Evolutionary conservation across 2,329 filamentous ascomycete genomes (phyloP).

Genomic region (Colletotrichum aenigma): DNA sequence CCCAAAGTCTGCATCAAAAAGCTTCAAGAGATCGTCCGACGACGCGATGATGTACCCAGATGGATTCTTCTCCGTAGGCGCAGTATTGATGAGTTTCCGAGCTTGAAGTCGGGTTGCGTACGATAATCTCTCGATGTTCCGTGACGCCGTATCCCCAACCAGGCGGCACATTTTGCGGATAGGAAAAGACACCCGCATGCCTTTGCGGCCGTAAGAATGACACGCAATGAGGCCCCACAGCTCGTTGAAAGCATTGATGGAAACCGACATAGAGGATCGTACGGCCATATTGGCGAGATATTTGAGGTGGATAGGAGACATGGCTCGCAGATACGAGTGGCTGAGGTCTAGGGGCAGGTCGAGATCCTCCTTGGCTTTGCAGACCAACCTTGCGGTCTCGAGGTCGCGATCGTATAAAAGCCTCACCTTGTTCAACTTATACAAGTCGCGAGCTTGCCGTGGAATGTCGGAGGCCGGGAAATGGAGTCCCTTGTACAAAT

Average conservation of each 20-base stretch:
- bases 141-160: constrained; percentile 82
- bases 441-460: constrained; percentile 84
- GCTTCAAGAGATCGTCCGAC: constrained; percentile 80
- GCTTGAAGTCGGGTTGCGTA: constrained; percentile 86
- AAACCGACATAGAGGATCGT: constrained; percentile 93
- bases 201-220: constrained; percentile 76
- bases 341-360: constrained; percentile 81
- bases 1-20: constrained; percentile 89
- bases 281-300: constrained; percentile 90
- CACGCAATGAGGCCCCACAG: constrained; percentile 90
- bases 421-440: constrained; percentile 88
- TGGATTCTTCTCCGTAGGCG: constrained; percentile 79
- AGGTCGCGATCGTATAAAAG: constrained; percentile 86
- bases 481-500: constrained; percentile 85
- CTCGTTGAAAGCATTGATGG: constrained; percentile 83
- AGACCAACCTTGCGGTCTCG: constrained; percentile 80
- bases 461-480: constrained; percentile 90
- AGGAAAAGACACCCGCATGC: constrained; percentile 91
- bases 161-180: constrained; percentile 92
- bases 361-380: constrained; percentile 74
- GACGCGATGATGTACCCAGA: constrained; percentile 91
- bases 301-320: constrained; percentile 89
- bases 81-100: constrained; percentile 85
- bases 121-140: constrained; percentile 86
- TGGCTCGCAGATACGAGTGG: constrained; percentile 83